These are phyloP conservation scores for Glarea lozoyensis DNA, from an alignment of 495 filamentous ascomycete species.

Conservation along the genomic window DNA sequence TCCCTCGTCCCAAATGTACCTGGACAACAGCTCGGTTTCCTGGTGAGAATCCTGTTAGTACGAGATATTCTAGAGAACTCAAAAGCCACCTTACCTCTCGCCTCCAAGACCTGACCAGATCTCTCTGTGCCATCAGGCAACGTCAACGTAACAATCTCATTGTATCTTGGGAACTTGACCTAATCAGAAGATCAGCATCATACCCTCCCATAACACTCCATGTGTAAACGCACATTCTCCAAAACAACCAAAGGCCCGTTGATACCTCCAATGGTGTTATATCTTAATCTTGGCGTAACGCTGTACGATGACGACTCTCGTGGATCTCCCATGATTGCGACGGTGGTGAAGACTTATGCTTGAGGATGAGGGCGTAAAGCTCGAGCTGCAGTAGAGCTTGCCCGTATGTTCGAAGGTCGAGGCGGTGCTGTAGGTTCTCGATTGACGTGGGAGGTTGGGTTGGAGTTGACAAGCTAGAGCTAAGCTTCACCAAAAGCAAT, in stretches of 20 bases:
- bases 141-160: conserved; percentile 95
- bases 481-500: conserved; percentile 8
- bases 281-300: conserved; percentile 78
- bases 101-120: conserved; percentile 93
- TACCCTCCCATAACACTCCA: not conserved
- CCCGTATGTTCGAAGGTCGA: not conserved
- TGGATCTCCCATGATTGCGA: conserved; percentile 58
- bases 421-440: conserved; percentile 1
- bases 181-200: conserved; percentile 34
- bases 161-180: conserved; percentile 96
- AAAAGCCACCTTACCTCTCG: conserved; percentile 59
- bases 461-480: conserved; percentile 8
- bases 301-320: conserved; percentile 63
- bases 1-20: conserved; percentile 35
- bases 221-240: conserved; percentile 63
- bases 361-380: not conserved
- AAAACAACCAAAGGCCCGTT: conserved; percentile 97
- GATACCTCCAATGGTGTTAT: conserved; percentile 97
- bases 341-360: not conserved
- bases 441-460: conserved; percentile 12
- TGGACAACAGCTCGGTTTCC: conserved; percentile 89
- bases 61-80: conserved; percentile 1
- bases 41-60: conserved; percentile 24
- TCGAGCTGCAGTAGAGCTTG: conserved; percentile 1
- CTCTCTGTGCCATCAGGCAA: conserved; percentile 91